Evolutionary conservation across 441 rosid species (phyloP), one percentile per base, ranked within the genome.

Genomic region (Euphorbia neoarborescens): DNA sequence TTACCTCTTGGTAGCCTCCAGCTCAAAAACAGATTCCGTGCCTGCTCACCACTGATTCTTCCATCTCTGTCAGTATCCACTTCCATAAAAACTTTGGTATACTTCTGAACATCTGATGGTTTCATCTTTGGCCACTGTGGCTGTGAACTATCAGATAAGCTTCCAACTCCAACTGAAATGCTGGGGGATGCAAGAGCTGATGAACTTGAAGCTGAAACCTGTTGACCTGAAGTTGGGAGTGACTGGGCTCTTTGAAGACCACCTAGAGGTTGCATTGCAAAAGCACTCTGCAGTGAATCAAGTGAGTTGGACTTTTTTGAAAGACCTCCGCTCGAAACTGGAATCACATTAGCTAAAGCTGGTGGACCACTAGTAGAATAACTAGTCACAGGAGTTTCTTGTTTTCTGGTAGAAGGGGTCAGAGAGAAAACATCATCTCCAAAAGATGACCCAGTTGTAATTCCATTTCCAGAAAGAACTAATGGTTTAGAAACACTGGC

Each of bases 1-100:
- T 76, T 83, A 93, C 98, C 98, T 85, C 97, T 87, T 57, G 98
- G 98, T 70, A 93, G 83, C 83, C 90, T 88, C 98, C 98, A 90
- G 82, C 98, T 93, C 79, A 90, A 83, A 76, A 93, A 93, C 54
- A 93, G 82, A 84, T 90, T 87, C 74, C 89, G 84, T 40, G 98
- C 97, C 86, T 93, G 88, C 82, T 90, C 94, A 46, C 98, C 98
- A 61, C 87, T 89, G 75, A 93, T 88, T 84, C 83, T 90, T 65
- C 97, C 98, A 88, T 93, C 98, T 80, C 91, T 84, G 74, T 93
- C 98, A 13, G 82, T 84, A 79, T 93, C 98, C 57, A 93, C 96
- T 87, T 90, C 92, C 86, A 84, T 80, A 79, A 93, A 93, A 30
- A 93, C 98, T 81, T 89, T 93, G 13, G 85, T 68, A 77, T 93